Evolutionary conservation across 208 protist species (phyloP).

Genomic region (Leishmania turanica): DNA sequence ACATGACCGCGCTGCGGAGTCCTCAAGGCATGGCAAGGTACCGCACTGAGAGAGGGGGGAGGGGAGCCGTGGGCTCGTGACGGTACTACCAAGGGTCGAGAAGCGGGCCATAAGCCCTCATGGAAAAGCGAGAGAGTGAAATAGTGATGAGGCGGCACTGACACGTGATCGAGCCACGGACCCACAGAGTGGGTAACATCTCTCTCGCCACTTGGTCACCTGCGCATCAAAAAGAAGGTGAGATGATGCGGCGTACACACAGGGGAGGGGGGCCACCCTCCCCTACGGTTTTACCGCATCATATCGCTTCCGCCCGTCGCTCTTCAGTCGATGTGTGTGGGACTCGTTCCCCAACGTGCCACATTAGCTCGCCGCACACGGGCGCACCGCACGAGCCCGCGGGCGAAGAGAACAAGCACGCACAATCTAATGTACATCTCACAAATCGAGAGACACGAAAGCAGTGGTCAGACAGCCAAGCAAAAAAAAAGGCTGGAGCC

Average conservation of each 20-base stretch:
- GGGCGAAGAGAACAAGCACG: neutral
- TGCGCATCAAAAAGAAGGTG: neutral
- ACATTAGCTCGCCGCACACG: neutral
- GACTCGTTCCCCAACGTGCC: neutral
- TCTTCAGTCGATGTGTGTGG: neutral
- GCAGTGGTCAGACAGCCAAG: neutral
- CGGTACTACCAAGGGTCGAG: neutral
- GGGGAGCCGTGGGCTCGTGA: neutral
- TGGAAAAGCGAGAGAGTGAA: neutral
- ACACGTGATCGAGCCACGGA: neutral
- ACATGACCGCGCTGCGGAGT: neutral
- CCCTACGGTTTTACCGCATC: too few species aligned
- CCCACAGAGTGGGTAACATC: neutral
- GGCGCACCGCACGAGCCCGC: neutral
- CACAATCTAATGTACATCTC: conserved; percentile 6
- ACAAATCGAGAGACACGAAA: neutral
- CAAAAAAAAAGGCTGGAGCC: neutral
- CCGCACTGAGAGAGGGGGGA: neutral
- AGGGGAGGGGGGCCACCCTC: too few species aligned
- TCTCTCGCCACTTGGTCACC: neutral
- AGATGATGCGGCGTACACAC: neutral
- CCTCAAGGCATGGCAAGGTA: neutral
- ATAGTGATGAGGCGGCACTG: neutral
- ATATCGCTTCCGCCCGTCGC: neutral
- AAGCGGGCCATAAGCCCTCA: neutral